Evolutionary conservation across 305 asterid genomes (phyloP), one percentile per base, ranked within the genome.

Genomic region (Solanum hybrid): DNA sequence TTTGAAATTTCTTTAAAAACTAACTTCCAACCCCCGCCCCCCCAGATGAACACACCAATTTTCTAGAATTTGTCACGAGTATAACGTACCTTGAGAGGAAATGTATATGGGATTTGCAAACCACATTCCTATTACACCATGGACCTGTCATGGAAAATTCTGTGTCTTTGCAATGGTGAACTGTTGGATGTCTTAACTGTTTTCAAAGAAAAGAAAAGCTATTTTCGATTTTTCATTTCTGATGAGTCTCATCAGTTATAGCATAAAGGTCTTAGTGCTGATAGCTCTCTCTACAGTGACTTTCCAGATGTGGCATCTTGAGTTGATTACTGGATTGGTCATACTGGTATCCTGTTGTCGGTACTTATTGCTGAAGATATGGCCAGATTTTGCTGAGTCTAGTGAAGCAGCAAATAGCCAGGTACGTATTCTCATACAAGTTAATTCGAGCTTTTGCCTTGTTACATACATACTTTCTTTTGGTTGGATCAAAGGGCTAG

Each of bases 381-480:
- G 98, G 98, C 95, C 96, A n/a, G 98, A 96, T 92, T 97, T 97
- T 90, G 94, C 98, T 0, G 94, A 94, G 92, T 97, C 99, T 35
- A 94, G 98, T 87, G 95, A 95, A 92, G 96, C 96, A 78, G 98
- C 99, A 36, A 97, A 96, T 90, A 90, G 89, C 91, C 99, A 95
- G 99, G 99, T 94, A 64, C 20, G n/a, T 88, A 35, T 88, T 81
- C 32, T 10, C 82, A 24, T 46, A 27, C 71, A 81, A 81, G 34
- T 42, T 82, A 42, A 16, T 42, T 42, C 29, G 14, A 42, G n/a
- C 88, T 86, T 86, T 42, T 84, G 46, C 86, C 32, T 80, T 89
- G 72, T 32, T 88, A 69, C 69, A 36, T 88, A 38, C 69, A 36
- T 29, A 82, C 37, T 81, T 76, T 11, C 69, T 31, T 79, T 46